phyloP scores from a whole-genome alignment of 202 grass and related monocot genomes.

The Bolboschoenoplectus hybrid region DNA sequence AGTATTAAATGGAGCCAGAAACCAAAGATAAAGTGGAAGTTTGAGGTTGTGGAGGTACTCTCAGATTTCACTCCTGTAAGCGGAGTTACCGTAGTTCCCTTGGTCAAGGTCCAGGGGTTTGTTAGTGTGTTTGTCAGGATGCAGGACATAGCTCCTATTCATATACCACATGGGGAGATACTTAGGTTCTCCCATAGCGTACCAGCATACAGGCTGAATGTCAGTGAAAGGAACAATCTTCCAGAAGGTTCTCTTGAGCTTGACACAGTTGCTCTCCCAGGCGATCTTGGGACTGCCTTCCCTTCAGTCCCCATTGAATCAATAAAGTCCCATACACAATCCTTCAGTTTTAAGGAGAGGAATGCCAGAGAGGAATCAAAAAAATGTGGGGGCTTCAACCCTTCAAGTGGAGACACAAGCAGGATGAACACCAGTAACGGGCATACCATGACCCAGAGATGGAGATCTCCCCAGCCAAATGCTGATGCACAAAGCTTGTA shows the following conservation, averaged over 20 bases:
- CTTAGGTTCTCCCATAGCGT: constrained; percentile 86
- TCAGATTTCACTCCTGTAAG: constrained; percentile 50
- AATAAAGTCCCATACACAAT: constrained; percentile 28
- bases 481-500: constrained; percentile 5
- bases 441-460: neutral
- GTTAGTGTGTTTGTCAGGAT: constrained; percentile 69
- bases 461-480: neutral
- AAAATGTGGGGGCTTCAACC: neutral
- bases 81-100: constrained; percentile 46
- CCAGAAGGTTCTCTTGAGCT: constrained; percentile 84
- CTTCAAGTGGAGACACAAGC: constrained; percentile 13
- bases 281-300: constrained; percentile 64
- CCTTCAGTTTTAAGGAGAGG: neutral
- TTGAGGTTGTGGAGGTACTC: constrained; percentile 70
- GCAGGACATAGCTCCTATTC: constrained; percentile 35
- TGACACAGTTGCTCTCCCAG: constrained; percentile 73
- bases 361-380: constrained; percentile 24
- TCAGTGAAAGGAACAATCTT: constrained; percentile 65
- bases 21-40: constrained; percentile 51
- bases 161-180: constrained; percentile 59
- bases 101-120: constrained; percentile 66
- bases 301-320: constrained; percentile 52
- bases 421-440: neutral
- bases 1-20: constrained; percentile 70
- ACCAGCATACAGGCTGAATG: constrained; percentile 53